Conservation (phyloP, 2,329 filamentous ascomycete genomes). For the Phyllosticta capitalensis region DNA sequence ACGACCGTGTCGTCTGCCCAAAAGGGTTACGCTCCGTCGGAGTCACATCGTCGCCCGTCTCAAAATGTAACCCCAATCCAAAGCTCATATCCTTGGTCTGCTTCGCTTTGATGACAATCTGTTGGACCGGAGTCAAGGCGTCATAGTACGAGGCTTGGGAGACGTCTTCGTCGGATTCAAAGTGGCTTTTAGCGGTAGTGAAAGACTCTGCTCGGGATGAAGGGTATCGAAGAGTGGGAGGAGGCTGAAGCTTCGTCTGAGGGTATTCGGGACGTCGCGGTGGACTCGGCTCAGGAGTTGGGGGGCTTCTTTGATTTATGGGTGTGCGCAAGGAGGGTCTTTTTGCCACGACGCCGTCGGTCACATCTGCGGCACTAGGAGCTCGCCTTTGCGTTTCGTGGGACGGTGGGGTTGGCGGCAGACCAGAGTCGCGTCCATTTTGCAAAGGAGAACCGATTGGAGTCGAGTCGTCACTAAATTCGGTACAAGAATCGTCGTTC, state of each 20-base stretch:
- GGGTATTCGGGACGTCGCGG: slow-evolving; percentile 19
- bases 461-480: slow-evolving; percentile 15
- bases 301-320: slow-evolving; percentile 30
- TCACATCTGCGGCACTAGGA: slow-evolving; percentile 24
- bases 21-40: slow-evolving; percentile 19
- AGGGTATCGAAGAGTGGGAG: slow-evolving; percentile 23
- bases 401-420: slow-evolving; percentile 39
- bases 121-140: slow-evolving; percentile 19
- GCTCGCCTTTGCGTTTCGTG: slow-evolving; percentile 21
- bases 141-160: slow-evolving; percentile 20
- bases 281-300: slow-evolving; percentile 30
- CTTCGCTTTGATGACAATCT: slow-evolving; percentile 14
- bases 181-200: slow-evolving; percentile 36
- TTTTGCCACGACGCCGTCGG: slow-evolving; percentile 31
- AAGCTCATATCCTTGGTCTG: slow-evolving; percentile 14
- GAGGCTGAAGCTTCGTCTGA: slow-evolving; percentile 11
- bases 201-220: slow-evolving; percentile 39
- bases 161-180: slow-evolving; percentile 24
- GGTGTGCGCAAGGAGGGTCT: slow-evolving; percentile 33
- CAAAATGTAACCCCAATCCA: slow-evolving; percentile 28
- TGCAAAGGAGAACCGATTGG: slow-evolving; percentile 22
- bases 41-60: slow-evolving; percentile 22
- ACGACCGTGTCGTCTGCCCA: not conserved
- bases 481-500: slow-evolving; percentile 22
- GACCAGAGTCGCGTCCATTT: slow-evolving; percentile 24